phyloP scores from a whole-genome alignment of 2,329 filamentous ascomycete genomes.

The Pestalotiopsis fici region DNA sequence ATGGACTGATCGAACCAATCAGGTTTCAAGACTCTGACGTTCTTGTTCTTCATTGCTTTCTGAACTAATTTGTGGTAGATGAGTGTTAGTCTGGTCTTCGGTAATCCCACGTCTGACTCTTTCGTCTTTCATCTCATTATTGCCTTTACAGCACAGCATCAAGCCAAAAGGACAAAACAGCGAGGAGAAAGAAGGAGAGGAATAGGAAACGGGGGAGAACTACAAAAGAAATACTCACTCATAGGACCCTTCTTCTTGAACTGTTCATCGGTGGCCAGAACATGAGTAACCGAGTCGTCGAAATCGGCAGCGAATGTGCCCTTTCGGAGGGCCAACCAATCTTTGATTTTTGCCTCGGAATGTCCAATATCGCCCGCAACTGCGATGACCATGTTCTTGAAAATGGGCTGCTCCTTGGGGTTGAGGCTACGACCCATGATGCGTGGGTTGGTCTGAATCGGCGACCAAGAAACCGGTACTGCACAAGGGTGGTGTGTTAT shows the following conservation, averaged over 20 bases:
- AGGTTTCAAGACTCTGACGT: slow-evolving; percentile 43
- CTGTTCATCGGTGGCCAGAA: slow-evolving; percentile 66
- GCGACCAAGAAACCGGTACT: background rate
- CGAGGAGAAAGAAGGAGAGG: too few species aligned
- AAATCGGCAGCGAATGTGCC: slow-evolving; percentile 58
- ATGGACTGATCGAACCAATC: slow-evolving; percentile 57
- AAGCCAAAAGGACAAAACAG: too few species aligned
- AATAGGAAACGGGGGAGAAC: background rate
- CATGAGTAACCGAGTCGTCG: slow-evolving; percentile 64
- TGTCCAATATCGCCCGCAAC: slow-evolving; percentile 57
- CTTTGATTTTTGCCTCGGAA: slow-evolving; percentile 55
- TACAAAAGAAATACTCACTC: slow-evolving; percentile 25
- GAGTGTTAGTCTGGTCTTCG: too few species aligned
- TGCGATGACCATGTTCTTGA: slow-evolving; percentile 56
- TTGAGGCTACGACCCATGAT: background rate
- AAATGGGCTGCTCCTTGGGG: slow-evolving; percentile 33
- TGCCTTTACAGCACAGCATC: background rate
- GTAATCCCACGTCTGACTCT: too few species aligned
- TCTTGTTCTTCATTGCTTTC: slow-evolving; percentile 35
- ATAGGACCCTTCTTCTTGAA: slow-evolving; percentile 49
- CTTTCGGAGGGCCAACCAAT: slow-evolving; percentile 66
- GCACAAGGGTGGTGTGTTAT: background rate
- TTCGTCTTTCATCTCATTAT: too few species aligned
- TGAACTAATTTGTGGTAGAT: slow-evolving; percentile 29
- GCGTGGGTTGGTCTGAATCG: background rate